Evolutionary conservation across 164 flowering plant species (phyloP).

Genomic region (Macadamia tetraphylla): DNA sequence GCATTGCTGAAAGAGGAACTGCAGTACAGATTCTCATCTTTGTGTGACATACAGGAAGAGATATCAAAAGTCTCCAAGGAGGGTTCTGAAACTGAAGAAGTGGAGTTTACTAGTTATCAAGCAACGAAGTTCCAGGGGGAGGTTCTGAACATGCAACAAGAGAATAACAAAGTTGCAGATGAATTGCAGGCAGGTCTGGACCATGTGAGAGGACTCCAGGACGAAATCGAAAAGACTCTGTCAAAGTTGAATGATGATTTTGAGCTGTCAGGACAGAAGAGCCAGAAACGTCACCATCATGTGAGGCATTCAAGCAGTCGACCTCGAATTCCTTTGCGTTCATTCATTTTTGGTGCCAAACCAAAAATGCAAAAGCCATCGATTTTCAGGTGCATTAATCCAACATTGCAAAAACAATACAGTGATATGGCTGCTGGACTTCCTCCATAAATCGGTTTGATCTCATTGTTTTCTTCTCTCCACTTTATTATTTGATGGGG

Average conservation of each 20-base stretch:
- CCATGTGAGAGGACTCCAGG: slow-evolving; percentile 43
- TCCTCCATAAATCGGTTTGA: slow-evolving; percentile 8
- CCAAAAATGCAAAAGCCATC: slow-evolving; percentile 51
- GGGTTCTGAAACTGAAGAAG: slow-evolving; percentile 38
- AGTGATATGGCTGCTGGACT: slow-evolving; percentile 20
- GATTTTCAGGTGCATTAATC: slow-evolving; percentile 51
- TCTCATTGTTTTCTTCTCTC: neutral
- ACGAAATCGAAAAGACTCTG: slow-evolving; percentile 51
- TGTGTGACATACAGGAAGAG: slow-evolving; percentile 59
- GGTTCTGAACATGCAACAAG: slow-evolving; percentile 83
- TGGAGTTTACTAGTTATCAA: slow-evolving; percentile 53
- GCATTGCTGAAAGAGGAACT: slow-evolving; percentile 50
- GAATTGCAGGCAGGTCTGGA: slow-evolving; percentile 74
- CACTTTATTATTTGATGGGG: neutral
- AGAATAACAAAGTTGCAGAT: slow-evolving; percentile 73
- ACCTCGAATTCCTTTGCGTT: slow-evolving; percentile 47
- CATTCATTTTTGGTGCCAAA: slow-evolving; percentile 66
- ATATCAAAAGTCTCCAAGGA: slow-evolving; percentile 42
- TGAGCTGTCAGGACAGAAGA: slow-evolving; percentile 35
- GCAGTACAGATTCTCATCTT: slow-evolving; percentile 40
- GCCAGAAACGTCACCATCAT: slow-evolving; percentile 12
- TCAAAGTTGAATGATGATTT: slow-evolving; percentile 43
- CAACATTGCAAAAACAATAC: slow-evolving; percentile 44
- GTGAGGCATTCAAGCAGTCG: slow-evolving; percentile 26
- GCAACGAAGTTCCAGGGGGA: slow-evolving; percentile 92